Conservation (phyloP, 2,329 filamentous ascomycete genomes). For the Stachybotrys elegans region DNA sequence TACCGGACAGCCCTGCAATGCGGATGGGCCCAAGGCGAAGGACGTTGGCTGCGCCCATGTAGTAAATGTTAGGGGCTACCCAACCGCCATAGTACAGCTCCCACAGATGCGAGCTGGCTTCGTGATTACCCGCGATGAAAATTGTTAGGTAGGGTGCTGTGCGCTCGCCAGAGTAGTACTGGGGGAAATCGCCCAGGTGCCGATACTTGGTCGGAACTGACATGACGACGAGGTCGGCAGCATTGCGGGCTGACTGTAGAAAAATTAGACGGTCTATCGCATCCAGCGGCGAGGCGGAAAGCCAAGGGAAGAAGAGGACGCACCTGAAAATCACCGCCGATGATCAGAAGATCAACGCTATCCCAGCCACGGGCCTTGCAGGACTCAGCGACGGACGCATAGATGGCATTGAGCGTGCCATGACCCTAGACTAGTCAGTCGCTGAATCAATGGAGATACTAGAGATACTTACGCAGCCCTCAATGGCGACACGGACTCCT, state of each 20-base stretch:
- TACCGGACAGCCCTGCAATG: slow-evolving; percentile 86
- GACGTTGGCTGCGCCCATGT: slow-evolving; percentile 88
- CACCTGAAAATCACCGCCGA: slow-evolving; percentile 93
- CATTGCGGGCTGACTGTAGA: slow-evolving; percentile 74
- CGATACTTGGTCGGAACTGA: slow-evolving; percentile 87
- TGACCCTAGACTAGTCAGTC: slow-evolving; percentile 62
- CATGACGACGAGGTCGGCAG: slow-evolving; percentile 81
- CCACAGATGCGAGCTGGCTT: slow-evolving; percentile 83
- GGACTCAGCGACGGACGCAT: slow-evolving; percentile 67
- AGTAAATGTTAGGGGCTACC: slow-evolving; percentile 97
- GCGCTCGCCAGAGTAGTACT: slow-evolving; percentile 80
- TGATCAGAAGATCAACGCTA: slow-evolving; percentile 82
- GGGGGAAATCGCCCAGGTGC: slow-evolving; percentile 83
- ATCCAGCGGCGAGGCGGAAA: background rate
- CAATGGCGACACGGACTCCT: slow-evolving; percentile 71
- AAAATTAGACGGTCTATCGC: no score
- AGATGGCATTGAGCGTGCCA: slow-evolving; percentile 87
- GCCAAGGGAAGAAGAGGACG: slow-evolving; percentile 4
- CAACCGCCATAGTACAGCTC: slow-evolving; percentile 96
- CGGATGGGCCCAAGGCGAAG: slow-evolving; percentile 77
- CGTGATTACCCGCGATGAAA: slow-evolving; percentile 93
- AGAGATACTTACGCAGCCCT: slow-evolving; percentile 70
- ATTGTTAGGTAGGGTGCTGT: slow-evolving; percentile 83
- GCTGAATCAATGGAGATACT: no score
- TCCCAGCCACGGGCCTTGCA: slow-evolving; percentile 71